Conservation (phyloP, 169 alveolate genomes). For the Plasmodium blacklocki region DNA sequence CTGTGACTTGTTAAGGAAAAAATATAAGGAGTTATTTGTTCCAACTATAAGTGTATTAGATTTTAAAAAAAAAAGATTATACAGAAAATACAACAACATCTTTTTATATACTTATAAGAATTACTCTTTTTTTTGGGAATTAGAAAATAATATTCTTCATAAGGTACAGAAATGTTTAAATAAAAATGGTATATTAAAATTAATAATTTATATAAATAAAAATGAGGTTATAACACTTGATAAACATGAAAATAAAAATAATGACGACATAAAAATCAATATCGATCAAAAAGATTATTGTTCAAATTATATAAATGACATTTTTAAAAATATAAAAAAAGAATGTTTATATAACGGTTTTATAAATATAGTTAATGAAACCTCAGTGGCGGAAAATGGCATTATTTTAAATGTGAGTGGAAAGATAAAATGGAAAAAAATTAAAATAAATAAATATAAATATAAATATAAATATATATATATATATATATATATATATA, state of each 20-base stretch:
- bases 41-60: conserved; percentile 61
- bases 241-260: background rate
- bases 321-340: conserved; percentile 32
- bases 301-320: background rate
- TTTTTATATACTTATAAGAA: conserved; percentile 47
- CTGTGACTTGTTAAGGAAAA: conserved; percentile 50
- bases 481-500: background rate
- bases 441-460: too few relatives aligned
- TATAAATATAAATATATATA: background rate
- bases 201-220: conserved; percentile 36
- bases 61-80: conserved; percentile 38
- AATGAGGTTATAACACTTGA: background rate
- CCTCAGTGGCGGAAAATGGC: conserved; percentile 40
- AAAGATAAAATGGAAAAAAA: too few relatives aligned
- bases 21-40: conserved; percentile 33
- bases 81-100: conserved; percentile 46
- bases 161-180: conserved; percentile 58
- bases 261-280: background rate
- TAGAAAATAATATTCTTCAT: conserved; percentile 42
- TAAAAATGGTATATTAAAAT: conserved; percentile 34
- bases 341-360: conserved; percentile 68
- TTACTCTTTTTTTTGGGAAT: conserved; percentile 51
- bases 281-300: background rate
- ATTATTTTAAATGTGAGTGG: conserved; percentile 50
- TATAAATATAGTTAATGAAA: conserved; percentile 36